These are phyloP conservation scores for Calycina marina DNA, from an alignment of 2,329 filamentous ascomycete genomes.

Conservation along the genomic window DNA sequence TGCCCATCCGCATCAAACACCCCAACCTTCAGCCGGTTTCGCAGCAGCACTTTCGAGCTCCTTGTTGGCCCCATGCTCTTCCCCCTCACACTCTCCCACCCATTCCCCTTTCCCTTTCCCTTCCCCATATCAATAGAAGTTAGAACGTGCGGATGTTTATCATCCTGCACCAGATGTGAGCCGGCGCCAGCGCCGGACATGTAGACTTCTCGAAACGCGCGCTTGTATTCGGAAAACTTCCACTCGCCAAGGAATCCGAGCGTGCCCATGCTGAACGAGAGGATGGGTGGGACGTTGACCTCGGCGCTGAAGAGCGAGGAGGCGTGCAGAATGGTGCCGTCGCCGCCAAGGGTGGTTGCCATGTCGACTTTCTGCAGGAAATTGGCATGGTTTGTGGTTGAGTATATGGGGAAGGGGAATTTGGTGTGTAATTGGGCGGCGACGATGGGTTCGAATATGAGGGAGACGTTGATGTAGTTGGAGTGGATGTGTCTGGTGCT, in stretches of 20 bases:
- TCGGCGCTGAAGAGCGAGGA: constrained; percentile 76
- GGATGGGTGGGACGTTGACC: constrained; percentile 69
- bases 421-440: constrained; percentile 56
- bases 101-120: too few species aligned
- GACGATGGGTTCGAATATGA: constrained; percentile 69
- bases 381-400: constrained; percentile 25
- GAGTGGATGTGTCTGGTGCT: constrained; percentile 60
- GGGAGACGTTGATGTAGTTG: constrained; percentile 66
- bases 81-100: constrained; percentile 62
- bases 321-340: constrained; percentile 79
- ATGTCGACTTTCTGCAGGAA: constrained; percentile 76
- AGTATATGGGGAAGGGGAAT: constrained; percentile 62
- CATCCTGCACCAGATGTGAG: constrained; percentile 20
- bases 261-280: constrained; percentile 95
- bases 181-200: constrained; percentile 51
- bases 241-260: constrained; percentile 91
- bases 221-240: constrained; percentile 87
- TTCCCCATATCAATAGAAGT: constrained; percentile 18
- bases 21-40: constrained; percentile 75
- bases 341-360: constrained; percentile 79
- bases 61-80: constrained; percentile 67
- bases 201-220: constrained; percentile 83
- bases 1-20: constrained; percentile 58
- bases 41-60: constrained; percentile 67
- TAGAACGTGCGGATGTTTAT: constrained; percentile 20